phyloP scores from a whole-genome alignment of 495 filamentous ascomycete species.

The Aspergillus wentii region DNA sequence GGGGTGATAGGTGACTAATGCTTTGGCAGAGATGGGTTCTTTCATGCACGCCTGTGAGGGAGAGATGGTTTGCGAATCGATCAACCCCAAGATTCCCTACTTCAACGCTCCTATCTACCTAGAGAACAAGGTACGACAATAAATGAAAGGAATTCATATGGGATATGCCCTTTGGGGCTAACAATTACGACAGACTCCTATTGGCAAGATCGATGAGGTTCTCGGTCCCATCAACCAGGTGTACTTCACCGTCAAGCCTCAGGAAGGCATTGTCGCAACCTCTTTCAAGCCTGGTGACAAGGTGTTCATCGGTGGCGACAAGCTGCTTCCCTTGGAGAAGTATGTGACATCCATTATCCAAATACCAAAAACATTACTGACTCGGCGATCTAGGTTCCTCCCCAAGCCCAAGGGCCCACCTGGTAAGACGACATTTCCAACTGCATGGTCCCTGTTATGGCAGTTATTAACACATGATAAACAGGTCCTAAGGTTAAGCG shows the following conservation, averaged over 20 bases:
- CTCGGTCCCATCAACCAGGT: constrained; percentile 94
- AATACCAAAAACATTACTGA: no score
- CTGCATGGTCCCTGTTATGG: no score
- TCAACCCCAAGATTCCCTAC: constrained; percentile 93
- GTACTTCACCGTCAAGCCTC: constrained; percentile 95
- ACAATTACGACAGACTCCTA: constrained; percentile 40
- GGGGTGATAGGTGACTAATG: constrained; percentile 16
- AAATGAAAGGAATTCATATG: neutral
- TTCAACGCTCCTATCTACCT: constrained; percentile 99
- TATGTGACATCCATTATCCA: constrained; percentile 32
- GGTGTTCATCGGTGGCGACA: constrained; percentile 92
- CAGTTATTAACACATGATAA: no score
- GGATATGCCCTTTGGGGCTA: constrained; percentile 15
- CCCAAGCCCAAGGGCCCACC: constrained; percentile 88
- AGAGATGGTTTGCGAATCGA: constrained; percentile 90
- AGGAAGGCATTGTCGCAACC: constrained; percentile 88
- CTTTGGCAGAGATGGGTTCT: constrained; percentile 71
- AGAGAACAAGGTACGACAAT: constrained; percentile 78
- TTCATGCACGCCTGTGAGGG: constrained; percentile 94
- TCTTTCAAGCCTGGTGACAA: constrained; percentile 96
- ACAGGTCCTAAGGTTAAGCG: no score
- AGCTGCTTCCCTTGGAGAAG: constrained; percentile 88
- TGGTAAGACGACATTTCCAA: no score
- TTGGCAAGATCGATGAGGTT: constrained; percentile 59
- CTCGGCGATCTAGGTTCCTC: constrained; percentile 58